These are phyloP conservation scores for Camelina sativa DNA, from an alignment of 345 rosid genomes.

Conservation along the genomic window DNA sequence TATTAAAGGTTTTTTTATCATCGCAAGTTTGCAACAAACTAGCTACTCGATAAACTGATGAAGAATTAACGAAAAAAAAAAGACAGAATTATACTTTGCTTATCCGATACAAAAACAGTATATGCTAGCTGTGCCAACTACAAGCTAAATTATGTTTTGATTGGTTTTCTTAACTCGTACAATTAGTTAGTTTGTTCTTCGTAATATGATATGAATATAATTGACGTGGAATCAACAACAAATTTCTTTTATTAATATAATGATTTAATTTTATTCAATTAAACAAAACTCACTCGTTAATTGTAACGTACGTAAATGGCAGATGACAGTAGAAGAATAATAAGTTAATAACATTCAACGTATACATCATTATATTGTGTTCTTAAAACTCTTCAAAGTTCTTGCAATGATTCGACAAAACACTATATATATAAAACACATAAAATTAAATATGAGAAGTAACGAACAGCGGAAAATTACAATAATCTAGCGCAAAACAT, in stretches of 20 bases:
- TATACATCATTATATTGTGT: not conserved
- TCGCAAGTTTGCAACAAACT: conserved; percentile 14
- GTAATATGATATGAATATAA: not conserved
- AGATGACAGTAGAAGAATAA: not conserved
- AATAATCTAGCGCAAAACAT: not conserved
- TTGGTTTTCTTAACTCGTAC: conserved; percentile 5
- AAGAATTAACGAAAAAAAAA: not conserved
- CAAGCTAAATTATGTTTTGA: not conserved
- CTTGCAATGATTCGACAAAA: not conserved
- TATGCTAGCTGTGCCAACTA: not conserved
- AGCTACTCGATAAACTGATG: not conserved
- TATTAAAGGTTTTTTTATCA: conserved; percentile 2
- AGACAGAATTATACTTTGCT: not conserved
- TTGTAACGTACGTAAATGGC: not conserved
- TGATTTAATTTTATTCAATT: too few relatives aligned
- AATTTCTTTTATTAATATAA: too few relatives aligned
- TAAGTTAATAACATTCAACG: not conserved
- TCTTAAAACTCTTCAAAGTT: not conserved
- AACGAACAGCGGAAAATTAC: not conserved
- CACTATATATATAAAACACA: too few relatives aligned
- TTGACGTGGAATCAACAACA: not conserved
- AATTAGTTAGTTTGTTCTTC: not conserved
- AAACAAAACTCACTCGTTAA: not conserved
- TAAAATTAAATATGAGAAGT: conserved; percentile 9
- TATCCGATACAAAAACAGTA: not conserved